Evolutionary conservation across 106 monocot species (phyloP), one percentile per base, ranked within the genome.

Genomic region (Acorus calamus): DNA sequence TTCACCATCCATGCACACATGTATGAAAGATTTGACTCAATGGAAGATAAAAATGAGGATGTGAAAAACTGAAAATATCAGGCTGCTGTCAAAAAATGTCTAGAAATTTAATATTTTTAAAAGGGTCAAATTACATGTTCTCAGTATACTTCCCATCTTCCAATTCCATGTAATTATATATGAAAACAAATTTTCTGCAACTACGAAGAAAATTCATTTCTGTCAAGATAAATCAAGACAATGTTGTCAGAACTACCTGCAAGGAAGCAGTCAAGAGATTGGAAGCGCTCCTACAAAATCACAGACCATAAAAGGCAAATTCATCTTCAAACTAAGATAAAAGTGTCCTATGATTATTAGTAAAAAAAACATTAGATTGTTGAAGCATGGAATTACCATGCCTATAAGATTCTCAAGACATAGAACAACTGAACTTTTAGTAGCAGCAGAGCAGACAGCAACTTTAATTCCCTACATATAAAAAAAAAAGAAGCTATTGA

Each of bases 361-460:
- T 3, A 46, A 14, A 4, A 4, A 55, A 3, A 7, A 57, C n/a
- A 67, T 63, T 8, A 55, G 44, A 11, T 8, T 55, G 3, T 65
- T 8, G 6, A 11, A 50, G 14, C 11, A 52, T 63, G 55, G 12
- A n/a, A 74, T 87, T 81, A 98, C 96, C 47, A 88, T 57, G 66
- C 96, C 96, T 67, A 98, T 78, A 59, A 91, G 87, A 64, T 77
- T 98, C 64, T 98, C 87, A 65, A 98, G 82, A 64, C 87, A 85
- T 4, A 91, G 60, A 14, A 88, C 69, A 8, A 98, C 91, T 56
- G 96, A 98, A 74, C 96, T 98, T 81, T 98, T 98, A 60, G 96
- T 98, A 60, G 96, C 96, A 12, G 91, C 96, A 66, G 96, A 98
- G 62, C 96, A 98, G 66, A 98, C 96, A 67, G 96, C 83, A 75